Evolutionary conservation across 805 yeast species (phyloP).

Genomic region (Candida adriatica): DNA sequence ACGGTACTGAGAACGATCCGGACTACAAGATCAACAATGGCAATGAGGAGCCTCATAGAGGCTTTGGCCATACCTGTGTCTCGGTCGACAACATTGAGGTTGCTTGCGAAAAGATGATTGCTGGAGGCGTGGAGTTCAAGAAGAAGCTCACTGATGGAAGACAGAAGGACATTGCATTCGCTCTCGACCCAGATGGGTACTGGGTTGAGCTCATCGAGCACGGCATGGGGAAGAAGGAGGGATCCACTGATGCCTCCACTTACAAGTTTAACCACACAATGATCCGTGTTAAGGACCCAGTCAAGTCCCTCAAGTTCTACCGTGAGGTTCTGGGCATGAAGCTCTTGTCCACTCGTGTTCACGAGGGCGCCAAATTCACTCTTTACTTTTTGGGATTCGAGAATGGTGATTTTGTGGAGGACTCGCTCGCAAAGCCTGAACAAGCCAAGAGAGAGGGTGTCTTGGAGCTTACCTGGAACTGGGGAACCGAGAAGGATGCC

Average conservation of each 20-base stretch:
- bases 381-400: conserved; percentile 81
- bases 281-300: conserved; percentile 88
- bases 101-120: conserved; percentile 52
- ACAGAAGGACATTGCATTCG: conserved; percentile 90
- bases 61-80: conserved; percentile 91
- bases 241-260: conserved; percentile 28
- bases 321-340: conserved; percentile 76
- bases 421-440: conserved; percentile 25
- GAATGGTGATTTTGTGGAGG: conserved; percentile 37
- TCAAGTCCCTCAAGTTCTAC: conserved; percentile 71
- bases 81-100: conserved; percentile 73
- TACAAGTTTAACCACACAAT: conserved; percentile 73
- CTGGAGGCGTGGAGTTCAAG: conserved; percentile 64
- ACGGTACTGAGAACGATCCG: conserved; percentile 59
- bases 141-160: conserved; percentile 86
- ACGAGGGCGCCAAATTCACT: conserved; percentile 70
- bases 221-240: conserved; percentile 34
- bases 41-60: conserved; percentile 75
- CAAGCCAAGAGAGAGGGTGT: conserved; percentile 55
- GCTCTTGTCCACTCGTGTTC: conserved; percentile 47
- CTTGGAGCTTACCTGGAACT: conserved; percentile 88
- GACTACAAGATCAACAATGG: conserved; percentile 66
- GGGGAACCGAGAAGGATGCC: conserved; percentile 85
- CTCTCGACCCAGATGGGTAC: conserved; percentile 91
- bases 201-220: conserved; percentile 88